Conservation (phyloP, 140 eudicot species). For the Stevia rebaudiana region DNA sequence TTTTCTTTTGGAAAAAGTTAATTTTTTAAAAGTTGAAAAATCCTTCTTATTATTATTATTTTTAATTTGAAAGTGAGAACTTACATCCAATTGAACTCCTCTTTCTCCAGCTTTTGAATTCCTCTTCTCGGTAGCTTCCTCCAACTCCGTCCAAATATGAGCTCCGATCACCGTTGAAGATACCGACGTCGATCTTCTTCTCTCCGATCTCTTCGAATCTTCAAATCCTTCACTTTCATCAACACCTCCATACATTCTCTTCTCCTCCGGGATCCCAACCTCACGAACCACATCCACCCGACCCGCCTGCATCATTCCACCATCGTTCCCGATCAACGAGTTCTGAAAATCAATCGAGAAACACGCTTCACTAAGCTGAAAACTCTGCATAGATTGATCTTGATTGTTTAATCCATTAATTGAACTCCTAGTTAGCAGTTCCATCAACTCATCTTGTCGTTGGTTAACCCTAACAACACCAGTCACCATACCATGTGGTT, state of each 20-base stretch:
- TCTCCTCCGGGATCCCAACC: slow-evolving; percentile 26
- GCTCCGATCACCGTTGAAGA: slow-evolving; percentile 36
- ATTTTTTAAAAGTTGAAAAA: too few species aligned
- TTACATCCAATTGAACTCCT: not conserved
- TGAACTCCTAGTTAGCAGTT: slow-evolving; percentile 34
- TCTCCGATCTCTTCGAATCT: slow-evolving; percentile 18
- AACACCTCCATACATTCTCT: slow-evolving; percentile 15
- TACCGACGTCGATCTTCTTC: slow-evolving; percentile 10
- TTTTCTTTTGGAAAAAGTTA: too few species aligned
- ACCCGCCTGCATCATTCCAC: slow-evolving; percentile 16
- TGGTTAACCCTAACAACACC: slow-evolving; percentile 4
- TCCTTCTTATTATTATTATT: too few species aligned
- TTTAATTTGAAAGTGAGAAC: not conserved
- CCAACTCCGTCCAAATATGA: slow-evolving; percentile 47
- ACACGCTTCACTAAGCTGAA: slow-evolving; percentile 60
- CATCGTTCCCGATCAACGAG: slow-evolving; percentile 39
- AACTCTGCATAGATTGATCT: slow-evolving; percentile 31
- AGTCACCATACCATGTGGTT: not conserved
- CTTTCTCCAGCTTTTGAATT: slow-evolving; percentile 17
- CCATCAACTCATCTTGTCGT: slow-evolving; percentile 40
- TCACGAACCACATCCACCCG: slow-evolving; percentile 5
- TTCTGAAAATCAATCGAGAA: slow-evolving; percentile 57
- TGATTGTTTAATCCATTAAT: slow-evolving; percentile 5
- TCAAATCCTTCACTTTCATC: slow-evolving; percentile 19
- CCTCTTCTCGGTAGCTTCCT: slow-evolving; percentile 31